Conservation (phyloP, 2,329 filamentous ascomycete species). For the Pseudocercospora cruenta region DNA sequence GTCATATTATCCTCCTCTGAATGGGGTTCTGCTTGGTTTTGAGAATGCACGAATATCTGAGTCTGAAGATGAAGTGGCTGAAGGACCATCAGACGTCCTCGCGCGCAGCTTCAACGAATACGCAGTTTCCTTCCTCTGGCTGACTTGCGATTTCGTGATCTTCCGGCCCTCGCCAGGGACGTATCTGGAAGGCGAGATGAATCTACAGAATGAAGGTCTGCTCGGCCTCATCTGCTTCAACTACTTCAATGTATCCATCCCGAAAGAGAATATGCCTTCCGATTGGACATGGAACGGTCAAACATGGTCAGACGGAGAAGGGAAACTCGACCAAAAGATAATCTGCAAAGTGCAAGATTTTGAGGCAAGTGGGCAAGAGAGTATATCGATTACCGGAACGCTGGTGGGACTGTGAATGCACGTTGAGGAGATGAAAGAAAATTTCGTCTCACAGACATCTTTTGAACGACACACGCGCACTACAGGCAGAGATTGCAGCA, state of each 20-base stretch:
- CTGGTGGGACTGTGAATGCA: conserved; percentile 19
- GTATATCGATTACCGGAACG: conserved; percentile 27
- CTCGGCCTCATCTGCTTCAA: conserved; percentile 88
- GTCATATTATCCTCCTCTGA: conserved; percentile 72
- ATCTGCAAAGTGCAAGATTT: conserved; percentile 82
- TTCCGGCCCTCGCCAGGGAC: conserved; percentile 76
- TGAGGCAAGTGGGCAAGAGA: conserved; percentile 61
- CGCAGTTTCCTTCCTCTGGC: conserved; percentile 82
- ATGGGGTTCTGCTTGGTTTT: conserved; percentile 76
- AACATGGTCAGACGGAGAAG: conserved; percentile 74
- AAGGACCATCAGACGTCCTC: conserved; percentile 38
- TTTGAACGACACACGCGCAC: background rate
- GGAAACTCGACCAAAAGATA: conserved; percentile 70
- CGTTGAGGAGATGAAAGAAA: background rate
- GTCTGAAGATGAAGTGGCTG: conserved; percentile 22
- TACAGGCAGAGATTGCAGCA: background rate
- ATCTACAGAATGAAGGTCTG: conserved; percentile 85
- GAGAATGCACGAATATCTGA: conserved; percentile 69
- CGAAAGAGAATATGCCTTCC: conserved; percentile 72
- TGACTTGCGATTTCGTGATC: conserved; percentile 83
- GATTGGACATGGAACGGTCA: conserved; percentile 73
- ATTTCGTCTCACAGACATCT: background rate
- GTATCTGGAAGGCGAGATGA: conserved; percentile 78
- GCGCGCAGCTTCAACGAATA: conserved; percentile 71
- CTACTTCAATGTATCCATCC: conserved; percentile 88